Percentiles rank a stretch among this genome's conserved stretches.
Evolutionary conservation across 2,329 filamentous ascomycete genomes (phyloP).

Genomic region (Trichophyton benhamiae): DNA sequence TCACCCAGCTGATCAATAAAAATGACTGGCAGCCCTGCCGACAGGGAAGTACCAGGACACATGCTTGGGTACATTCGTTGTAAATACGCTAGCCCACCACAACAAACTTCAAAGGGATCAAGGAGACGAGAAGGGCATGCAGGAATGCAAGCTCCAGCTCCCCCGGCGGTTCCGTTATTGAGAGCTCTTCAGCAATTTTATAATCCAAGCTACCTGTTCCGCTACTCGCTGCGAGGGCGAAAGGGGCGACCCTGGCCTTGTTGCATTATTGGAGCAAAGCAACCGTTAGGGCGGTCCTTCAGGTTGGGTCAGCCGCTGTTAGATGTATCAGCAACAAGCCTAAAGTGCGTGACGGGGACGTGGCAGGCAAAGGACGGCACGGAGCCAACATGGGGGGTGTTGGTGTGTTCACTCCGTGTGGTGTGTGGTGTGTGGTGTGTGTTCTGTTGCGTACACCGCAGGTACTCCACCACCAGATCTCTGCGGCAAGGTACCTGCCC

Average conservation of each 20-base stretch:
- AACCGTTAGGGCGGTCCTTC: not conserved
- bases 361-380: not conserved
- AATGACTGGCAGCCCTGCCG: not conserved
- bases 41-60: not conserved
- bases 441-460: not conserved
- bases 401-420: not conserved
- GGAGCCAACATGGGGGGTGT: not conserved
- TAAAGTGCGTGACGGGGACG: not conserved
- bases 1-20: not conserved
- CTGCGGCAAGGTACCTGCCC: not conserved
- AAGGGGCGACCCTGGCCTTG: not conserved
- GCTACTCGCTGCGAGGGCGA: not conserved
- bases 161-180: not conserved
- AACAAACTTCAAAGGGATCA: not conserved
- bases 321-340: not conserved
- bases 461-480: slow-evolving; percentile 1
- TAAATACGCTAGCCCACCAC: not conserved
- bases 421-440: not conserved
- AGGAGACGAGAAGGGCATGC: not conserved
- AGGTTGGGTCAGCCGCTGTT: not conserved
- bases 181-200: not conserved
- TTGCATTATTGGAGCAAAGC: not conserved
- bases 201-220: not conserved
- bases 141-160: not conserved
- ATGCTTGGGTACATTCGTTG: not conserved